Conservation (phyloP, 495 filamentous ascomycete species). For the Talaromyces adpressus region DNA sequence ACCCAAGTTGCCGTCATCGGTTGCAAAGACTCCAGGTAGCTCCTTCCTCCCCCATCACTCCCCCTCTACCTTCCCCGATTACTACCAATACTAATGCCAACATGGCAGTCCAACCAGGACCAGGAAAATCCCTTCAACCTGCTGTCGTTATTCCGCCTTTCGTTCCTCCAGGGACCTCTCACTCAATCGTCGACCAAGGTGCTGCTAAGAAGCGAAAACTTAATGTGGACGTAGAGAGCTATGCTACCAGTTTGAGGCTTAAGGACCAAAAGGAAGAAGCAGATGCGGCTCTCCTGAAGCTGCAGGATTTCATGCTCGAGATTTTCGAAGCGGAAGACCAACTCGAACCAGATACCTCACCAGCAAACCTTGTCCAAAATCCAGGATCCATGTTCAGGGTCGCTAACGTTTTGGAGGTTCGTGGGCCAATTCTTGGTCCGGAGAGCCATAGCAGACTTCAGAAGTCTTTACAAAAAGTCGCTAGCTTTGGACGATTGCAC, state of each 20-base stretch:
- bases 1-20: slow-evolving; percentile 13
- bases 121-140: slow-evolving; percentile 14
- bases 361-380: slow-evolving; percentile 23
- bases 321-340: slow-evolving; percentile 76
- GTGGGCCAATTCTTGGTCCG: slow-evolving; percentile 54
- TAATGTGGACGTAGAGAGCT: slow-evolving; percentile 22
- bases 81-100: background rate
- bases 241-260: slow-evolving; percentile 24
- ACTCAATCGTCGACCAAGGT: slow-evolving; percentile 4
- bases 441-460: slow-evolving; percentile 63
- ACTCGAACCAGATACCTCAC: slow-evolving; percentile 41
- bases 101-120: background rate
- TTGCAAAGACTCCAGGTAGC: slow-evolving; percentile 11
- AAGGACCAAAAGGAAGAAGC: slow-evolving; percentile 74
- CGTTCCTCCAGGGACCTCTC: slow-evolving; percentile 13
- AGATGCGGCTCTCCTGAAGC: slow-evolving; percentile 58
- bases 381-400: slow-evolving; percentile 36
- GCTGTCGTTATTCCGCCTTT: slow-evolving; percentile 34
- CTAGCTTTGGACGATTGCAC: slow-evolving; percentile 56
- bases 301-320: slow-evolving; percentile 61
- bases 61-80: background rate
- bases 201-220: slow-evolving; percentile 26
- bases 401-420: slow-evolving; percentile 38
- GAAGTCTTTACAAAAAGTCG: slow-evolving; percentile 61
- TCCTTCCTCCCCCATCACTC: slow-evolving; percentile 7